Percentiles rank a stretch among this genome's conserved stretches.
Conservation (phyloP, 1,139 yeast species). For the Protomyces inouyei region DNA sequence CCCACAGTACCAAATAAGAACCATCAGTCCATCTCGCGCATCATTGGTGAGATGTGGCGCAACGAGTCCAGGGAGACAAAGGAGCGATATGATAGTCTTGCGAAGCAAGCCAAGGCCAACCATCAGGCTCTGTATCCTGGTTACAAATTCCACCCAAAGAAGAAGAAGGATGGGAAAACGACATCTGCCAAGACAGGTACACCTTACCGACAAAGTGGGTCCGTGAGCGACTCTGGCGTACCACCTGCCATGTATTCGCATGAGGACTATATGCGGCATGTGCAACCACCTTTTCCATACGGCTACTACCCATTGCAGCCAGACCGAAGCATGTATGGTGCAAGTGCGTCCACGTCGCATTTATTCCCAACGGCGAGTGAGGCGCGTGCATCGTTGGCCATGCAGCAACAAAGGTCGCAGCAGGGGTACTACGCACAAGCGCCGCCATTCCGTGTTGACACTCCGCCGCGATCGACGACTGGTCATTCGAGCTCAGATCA, state of each 20-base stretch:
- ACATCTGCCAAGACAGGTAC: background rate
- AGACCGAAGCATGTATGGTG: background rate
- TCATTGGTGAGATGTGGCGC: slow-evolving; percentile 48
- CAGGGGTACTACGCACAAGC: background rate
- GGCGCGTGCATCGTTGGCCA: background rate
- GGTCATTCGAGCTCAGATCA: background rate
- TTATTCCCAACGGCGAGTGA: background rate
- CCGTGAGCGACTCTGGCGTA: background rate
- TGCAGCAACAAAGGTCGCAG: background rate
- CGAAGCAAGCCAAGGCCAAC: slow-evolving; percentile 25
- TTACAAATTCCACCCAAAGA: slow-evolving; percentile 29
- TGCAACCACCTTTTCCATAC: background rate
- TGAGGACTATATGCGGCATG: background rate
- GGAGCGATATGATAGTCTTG: slow-evolving; percentile 26
- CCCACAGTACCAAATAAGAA: slow-evolving; percentile 38
- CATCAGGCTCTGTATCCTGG: slow-evolving; percentile 28
- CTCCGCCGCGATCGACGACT: background rate
- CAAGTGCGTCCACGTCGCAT: background rate
- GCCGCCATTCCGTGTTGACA: background rate
- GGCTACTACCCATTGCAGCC: background rate
- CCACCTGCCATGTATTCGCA: background rate
- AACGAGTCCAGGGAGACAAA: slow-evolving; percentile 30
- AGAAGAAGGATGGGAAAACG: slow-evolving; percentile 21
- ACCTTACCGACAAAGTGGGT: background rate
- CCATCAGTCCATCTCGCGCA: slow-evolving; percentile 45